Percentiles rank a stretch among this genome's conserved stretches.
phyloP scores from a whole-genome alignment of 371 early-diverging fungal genomes.

The Parasitella parasitica region DNA sequence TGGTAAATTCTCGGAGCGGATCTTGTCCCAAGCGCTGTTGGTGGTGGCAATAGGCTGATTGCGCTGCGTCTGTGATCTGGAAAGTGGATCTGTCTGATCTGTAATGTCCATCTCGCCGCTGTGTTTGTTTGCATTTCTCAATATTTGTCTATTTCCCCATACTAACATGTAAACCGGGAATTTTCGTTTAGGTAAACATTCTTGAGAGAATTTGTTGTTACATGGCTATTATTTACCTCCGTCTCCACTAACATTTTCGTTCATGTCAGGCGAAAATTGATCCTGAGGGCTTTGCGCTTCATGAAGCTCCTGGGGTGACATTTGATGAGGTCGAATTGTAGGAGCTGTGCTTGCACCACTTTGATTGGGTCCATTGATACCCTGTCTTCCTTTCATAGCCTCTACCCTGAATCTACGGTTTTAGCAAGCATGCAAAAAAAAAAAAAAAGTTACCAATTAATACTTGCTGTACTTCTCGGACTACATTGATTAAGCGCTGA shows the following conservation, averaged over 20 bases:
- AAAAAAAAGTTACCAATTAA: background rate
- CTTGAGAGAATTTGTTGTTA: background rate
- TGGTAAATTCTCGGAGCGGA: slow-evolving; percentile 42
- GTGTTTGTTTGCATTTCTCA: background rate
- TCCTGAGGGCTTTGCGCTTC: slow-evolving; percentile 7
- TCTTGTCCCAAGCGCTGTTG: slow-evolving; percentile 46
- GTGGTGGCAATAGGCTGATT: slow-evolving; percentile 9
- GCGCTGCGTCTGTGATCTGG: slow-evolving; percentile 3
- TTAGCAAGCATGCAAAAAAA: background rate
- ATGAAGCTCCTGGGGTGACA: slow-evolving; percentile 6
- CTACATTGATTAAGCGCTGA: slow-evolving; percentile 38
- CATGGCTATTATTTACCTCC: slow-evolving; percentile 2
- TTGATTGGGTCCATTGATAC: background rate
- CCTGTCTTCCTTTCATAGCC: slow-evolving; percentile 13
- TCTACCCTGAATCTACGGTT: slow-evolving; percentile 15
- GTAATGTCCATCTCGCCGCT: slow-evolving; percentile 3
- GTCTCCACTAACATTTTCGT: background rate
- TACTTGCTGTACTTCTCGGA: slow-evolving; percentile 47
- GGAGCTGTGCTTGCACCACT: background rate
- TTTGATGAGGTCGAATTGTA: slow-evolving; percentile 1
- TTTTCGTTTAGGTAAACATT: background rate
- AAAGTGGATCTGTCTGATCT: slow-evolving; percentile 8
- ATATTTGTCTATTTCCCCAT: slow-evolving; percentile 4
- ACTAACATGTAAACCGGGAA: slow-evolving; percentile 7
- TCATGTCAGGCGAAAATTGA: slow-evolving; percentile 12